A percentile compares a stretch with the other conserved stretches of the same genome.
phyloP scores from a whole-genome alignment of 2,329 filamentous ascomycete genomes.

The Ascochyta pisi region DNA sequence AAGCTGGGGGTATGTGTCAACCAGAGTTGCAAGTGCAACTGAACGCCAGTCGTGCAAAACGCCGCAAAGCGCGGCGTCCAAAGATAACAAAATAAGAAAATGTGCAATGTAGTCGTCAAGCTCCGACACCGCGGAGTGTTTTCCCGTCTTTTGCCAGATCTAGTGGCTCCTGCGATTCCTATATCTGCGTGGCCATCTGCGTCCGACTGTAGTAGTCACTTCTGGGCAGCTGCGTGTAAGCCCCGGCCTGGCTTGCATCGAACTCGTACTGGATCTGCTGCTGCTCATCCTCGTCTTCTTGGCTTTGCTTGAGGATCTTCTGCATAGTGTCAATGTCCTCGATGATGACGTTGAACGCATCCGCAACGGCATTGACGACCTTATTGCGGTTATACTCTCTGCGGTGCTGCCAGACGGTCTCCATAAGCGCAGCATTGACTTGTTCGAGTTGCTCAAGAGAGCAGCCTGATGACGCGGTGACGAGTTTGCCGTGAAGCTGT shows the following conservation, averaged over 20 bases:
- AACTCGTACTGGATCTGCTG: constrained; percentile 12
- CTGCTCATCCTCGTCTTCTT: constrained; percentile 36
- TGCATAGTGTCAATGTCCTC: constrained; percentile 68
- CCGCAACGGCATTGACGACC: constrained; percentile 69
- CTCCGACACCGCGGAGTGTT: not conserved
- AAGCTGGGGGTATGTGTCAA: constrained; percentile 18
- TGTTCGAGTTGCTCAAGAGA: constrained; percentile 95
- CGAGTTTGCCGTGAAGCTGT: constrained; percentile 68
- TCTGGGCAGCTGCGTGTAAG: constrained; percentile 9
- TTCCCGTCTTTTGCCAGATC: not conserved
- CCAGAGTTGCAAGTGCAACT: constrained; percentile 13
- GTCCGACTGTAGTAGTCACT: constrained; percentile 11
- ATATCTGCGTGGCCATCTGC: not conserved
- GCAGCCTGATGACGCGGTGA: constrained; percentile 73
- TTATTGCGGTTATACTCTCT: constrained; percentile 82
- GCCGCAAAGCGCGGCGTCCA: not conserved
- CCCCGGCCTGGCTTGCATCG: constrained; percentile 10
- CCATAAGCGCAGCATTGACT: constrained; percentile 89
- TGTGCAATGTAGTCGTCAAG: constrained; percentile 6
- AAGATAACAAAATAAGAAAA: not conserved
- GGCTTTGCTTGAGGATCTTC: constrained; percentile 51
- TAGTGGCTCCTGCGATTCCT: not conserved
- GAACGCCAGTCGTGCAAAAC: constrained; percentile 14
- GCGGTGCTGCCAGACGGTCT: constrained; percentile 80
- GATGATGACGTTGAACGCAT: constrained; percentile 78